Conservation (phyloP, 2,329 filamentous ascomycete genomes). For the Nothomitra cinnamomea region DNA sequence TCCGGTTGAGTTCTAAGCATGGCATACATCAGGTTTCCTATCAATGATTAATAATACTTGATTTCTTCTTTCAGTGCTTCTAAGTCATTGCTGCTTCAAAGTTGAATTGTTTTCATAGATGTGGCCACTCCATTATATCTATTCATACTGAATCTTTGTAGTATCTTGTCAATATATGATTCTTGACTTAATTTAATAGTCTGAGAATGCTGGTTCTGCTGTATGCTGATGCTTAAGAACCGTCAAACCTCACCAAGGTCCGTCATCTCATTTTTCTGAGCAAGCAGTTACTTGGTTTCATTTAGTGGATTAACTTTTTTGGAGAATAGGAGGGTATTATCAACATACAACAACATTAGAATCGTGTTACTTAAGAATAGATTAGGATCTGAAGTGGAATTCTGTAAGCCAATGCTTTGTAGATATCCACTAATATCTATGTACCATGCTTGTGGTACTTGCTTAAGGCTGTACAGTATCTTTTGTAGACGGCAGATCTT, state of each 20-base stretch:
- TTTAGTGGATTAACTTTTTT: neutral
- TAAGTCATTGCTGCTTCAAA: neutral
- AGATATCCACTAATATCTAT: neutral
- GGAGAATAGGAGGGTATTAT: neutral
- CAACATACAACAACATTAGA: neutral
- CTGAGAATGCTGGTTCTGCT: neutral
- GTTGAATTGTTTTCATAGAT: neutral
- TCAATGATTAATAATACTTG: slow-evolving; percentile 3
- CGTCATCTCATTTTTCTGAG: neutral
- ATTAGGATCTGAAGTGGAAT: neutral
- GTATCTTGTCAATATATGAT: neutral
- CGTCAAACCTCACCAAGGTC: neutral
- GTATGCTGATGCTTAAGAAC: neutral
- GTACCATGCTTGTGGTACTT: neutral
- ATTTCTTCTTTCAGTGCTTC: neutral
- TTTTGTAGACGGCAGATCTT: neutral
- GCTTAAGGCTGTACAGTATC: neutral
- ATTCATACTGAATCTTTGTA: neutral
- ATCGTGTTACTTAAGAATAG: neutral
- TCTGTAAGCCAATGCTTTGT: neutral
- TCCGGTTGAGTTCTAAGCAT: slow-evolving; percentile 5
- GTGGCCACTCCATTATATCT: neutral
- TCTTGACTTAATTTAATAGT: neutral
- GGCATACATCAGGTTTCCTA: slow-evolving; percentile 6
- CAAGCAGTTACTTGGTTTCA: neutral